Conservation (phyloP, 495 filamentous ascomycete genomes). For the Daldinia childiae region DNA sequence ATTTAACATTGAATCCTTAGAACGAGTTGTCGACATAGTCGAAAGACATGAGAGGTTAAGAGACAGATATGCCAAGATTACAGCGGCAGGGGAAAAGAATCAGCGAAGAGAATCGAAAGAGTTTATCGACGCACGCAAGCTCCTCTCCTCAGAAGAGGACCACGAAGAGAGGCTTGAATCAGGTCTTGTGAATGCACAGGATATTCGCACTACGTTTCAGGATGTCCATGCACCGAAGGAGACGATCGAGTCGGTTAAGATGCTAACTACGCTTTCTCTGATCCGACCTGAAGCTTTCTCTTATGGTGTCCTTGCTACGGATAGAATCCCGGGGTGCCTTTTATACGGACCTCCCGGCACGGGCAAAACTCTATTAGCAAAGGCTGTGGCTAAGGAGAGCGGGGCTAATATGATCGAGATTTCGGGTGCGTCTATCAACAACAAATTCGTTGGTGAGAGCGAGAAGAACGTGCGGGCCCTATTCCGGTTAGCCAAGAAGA, state of each 20-base stretch:
- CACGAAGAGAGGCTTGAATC: conserved; percentile 85
- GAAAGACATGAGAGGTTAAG: conserved; percentile 18
- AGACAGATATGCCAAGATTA: background rate
- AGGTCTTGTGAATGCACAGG: conserved; percentile 81
- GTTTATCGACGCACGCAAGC: conserved; percentile 14
- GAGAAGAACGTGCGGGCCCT: conserved; percentile 97
- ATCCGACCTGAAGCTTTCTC: conserved; percentile 92
- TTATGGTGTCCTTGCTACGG: conserved; percentile 91
- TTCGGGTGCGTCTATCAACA: conserved; percentile 76
- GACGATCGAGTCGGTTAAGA: conserved; percentile 88
- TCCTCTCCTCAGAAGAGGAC: conserved; percentile 37
- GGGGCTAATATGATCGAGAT: conserved; percentile 79
- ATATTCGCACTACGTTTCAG: conserved; percentile 84
- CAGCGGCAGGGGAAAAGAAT: conserved; percentile 6
- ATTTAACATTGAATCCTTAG: conserved; percentile 33
- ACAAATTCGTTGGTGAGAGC: conserved; percentile 95
- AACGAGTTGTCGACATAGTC: conserved; percentile 25
- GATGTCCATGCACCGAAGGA: conserved; percentile 83
- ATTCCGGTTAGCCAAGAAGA: conserved; percentile 89
- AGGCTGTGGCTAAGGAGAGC: conserved; percentile 94
- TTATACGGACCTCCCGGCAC: conserved; percentile 96
- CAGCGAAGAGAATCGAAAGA: conserved; percentile 23
- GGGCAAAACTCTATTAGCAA: conserved; percentile 93
- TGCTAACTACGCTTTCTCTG: conserved; percentile 86
- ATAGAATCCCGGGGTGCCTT: conserved; percentile 88